Evolutionary conservation across 1,139 yeast species (phyloP).

Genomic region (Entelexis sorbosivorans): DNA sequence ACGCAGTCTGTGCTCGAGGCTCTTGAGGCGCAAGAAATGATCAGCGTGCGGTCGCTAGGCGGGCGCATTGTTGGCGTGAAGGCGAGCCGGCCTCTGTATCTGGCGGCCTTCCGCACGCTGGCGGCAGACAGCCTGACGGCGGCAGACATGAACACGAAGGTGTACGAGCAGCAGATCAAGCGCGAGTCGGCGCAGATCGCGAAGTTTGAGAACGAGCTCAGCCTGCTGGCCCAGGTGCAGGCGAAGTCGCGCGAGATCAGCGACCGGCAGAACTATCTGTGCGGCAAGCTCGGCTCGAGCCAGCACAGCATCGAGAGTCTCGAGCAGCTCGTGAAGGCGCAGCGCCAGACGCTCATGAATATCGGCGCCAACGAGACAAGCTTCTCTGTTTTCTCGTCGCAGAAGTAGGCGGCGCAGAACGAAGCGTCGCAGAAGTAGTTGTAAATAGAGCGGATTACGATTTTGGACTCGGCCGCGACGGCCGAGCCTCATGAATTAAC

Average conservation of each 20-base stretch:
- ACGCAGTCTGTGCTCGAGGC: slow-evolving; percentile 42
- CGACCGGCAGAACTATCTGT: slow-evolving; percentile 50
- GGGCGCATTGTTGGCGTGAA: slow-evolving; percentile 58
- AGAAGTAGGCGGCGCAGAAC: too few relatives aligned
- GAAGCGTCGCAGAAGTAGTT: too few relatives aligned
- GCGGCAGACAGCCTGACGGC: slow-evolving; percentile 47
- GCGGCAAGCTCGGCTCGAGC: slow-evolving; percentile 45
- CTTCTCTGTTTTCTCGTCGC: background rate
- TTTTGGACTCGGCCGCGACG: too few relatives aligned
- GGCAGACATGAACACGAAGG: slow-evolving; percentile 54
- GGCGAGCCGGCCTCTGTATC: slow-evolving; percentile 77
- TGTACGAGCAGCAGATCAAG: slow-evolving; percentile 43
- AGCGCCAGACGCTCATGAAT: background rate
- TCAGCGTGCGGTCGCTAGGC: slow-evolving; percentile 56
- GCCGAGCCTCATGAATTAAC: too few relatives aligned
- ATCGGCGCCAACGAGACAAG: background rate
- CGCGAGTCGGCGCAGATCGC: slow-evolving; percentile 55
- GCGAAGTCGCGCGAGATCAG: background rate
- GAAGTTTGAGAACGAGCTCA: slow-evolving; percentile 60
- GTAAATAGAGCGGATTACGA: too few relatives aligned
- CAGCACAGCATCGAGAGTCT: slow-evolving; percentile 3
- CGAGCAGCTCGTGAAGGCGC: background rate
- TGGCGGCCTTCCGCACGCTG: slow-evolving; percentile 65
- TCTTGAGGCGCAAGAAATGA: slow-evolving; percentile 69
- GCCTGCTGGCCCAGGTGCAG: slow-evolving; percentile 36